Evolutionary conservation across 768 basidiomycete genomes (phyloP).

Genomic region (Chlorophyllum brunneum): DNA sequence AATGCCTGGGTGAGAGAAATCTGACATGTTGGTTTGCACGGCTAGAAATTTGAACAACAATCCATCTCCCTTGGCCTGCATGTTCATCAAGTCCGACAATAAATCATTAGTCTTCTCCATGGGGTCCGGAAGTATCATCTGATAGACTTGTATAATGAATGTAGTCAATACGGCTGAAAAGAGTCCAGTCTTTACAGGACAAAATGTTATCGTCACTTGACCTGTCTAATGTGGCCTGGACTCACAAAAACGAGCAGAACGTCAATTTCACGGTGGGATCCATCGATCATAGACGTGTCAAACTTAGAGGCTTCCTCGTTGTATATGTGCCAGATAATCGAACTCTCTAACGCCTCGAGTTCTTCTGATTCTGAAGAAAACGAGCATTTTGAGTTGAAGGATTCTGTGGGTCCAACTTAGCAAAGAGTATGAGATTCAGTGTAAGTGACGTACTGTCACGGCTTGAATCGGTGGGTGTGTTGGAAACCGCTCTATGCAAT

Average conservation of each 20-base stretch:
- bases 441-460: not conserved
- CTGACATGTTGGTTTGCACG: no score
- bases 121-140: slow-evolving; percentile 30
- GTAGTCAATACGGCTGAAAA: slow-evolving; percentile 42
- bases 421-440: not conserved
- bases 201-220: not conserved
- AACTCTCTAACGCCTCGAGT: slow-evolving; percentile 30
- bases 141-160: slow-evolving; percentile 40
- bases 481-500: no score
- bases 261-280: slow-evolving; percentile 39
- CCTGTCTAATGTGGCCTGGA: not conserved
- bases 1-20: no score
- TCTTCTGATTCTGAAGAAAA: slow-evolving; percentile 24
- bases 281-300: slow-evolving; percentile 32
- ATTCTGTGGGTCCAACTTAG: not conserved
- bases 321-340: slow-evolving; percentile 39
- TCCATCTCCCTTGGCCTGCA: slow-evolving; percentile 22
- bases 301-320: slow-evolving; percentile 34
- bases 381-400: not conserved
- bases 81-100: slow-evolving; percentile 25
- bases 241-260: slow-evolving; percentile 42
- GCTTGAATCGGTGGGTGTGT: not conserved
- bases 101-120: slow-evolving; percentile 32
- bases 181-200: slow-evolving; percentile 31
- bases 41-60: no score